Percentiles rank a stretch among this genome's conserved stretches.
phyloP scores from a whole-genome alignment of 768 basidiomycete genomes.

The Suillus occidentalis region DNA sequence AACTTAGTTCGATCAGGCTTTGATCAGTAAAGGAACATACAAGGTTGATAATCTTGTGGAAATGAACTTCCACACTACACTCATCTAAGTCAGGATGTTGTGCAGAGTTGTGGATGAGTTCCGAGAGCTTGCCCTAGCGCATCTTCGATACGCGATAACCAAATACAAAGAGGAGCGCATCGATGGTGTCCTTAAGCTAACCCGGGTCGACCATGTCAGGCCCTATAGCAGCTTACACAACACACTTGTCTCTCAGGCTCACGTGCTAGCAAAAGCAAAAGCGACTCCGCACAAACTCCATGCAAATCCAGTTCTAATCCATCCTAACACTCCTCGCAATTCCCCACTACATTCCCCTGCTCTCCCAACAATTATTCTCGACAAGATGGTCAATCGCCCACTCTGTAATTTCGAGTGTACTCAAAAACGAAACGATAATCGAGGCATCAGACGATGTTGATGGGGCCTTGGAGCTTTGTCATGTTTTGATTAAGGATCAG shows the following conservation, averaged over 20 bases:
- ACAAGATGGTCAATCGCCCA: conserved; percentile 93
- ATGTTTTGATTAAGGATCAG: conserved; percentile 88
- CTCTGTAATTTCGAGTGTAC: conserved; percentile 88
- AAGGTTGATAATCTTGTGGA: conserved; percentile 90
- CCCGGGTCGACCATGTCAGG: no score
- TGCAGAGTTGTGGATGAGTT: conserved; percentile 97
- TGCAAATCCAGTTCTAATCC: conserved; percentile 51
- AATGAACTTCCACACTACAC: conserved; percentile 94
- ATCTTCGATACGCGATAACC: conserved; percentile 97
- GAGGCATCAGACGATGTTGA: conserved; percentile 93
- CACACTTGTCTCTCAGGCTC: no score
- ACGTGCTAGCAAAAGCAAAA: no score
- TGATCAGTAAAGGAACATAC: conserved; percentile 43
- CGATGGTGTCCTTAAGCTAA: conserved; percentile 68
- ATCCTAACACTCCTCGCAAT: conserved; percentile 97
- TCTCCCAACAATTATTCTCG: conserved; percentile 83
- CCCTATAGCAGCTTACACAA: no score
- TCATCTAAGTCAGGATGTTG: conserved; percentile 77
- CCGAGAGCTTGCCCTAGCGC: conserved; percentile 94
- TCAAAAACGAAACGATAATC: conserved; percentile 96
- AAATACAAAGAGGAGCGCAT: conserved; percentile 95
- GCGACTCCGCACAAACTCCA: no score
- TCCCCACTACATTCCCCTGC: conserved; percentile 82
- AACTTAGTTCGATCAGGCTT: not conserved
- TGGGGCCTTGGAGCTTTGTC: conserved; percentile 89